Conservation (phyloP, 2,329 filamentous ascomycete species). For the Xylaria sp. region DNA sequence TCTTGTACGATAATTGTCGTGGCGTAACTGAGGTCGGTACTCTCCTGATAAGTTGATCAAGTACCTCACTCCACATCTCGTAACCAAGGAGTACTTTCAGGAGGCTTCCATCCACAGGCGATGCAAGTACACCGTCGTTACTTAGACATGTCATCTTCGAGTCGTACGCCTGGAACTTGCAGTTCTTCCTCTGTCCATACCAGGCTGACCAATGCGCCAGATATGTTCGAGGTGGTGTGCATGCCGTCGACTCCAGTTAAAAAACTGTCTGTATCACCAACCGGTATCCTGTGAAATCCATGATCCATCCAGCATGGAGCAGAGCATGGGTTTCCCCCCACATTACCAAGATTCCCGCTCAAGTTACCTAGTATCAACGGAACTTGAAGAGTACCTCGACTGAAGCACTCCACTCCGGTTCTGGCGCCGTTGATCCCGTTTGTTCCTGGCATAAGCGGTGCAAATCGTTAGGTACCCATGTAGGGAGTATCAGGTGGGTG, state of each 20-base stretch:
- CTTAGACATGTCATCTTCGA: slow-evolving; percentile 5
- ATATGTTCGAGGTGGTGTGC: slow-evolving; percentile 8
- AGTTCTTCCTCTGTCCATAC: not conserved
- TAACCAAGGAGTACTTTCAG: not conserved
- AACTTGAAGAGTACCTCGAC: slow-evolving; percentile 8
- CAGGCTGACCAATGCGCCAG: slow-evolving; percentile 7
- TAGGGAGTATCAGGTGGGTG: slow-evolving; percentile 7
- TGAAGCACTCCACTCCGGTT: slow-evolving; percentile 3
- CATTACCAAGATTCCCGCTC: not conserved
- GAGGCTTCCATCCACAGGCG: slow-evolving; percentile 9
- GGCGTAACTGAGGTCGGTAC: slow-evolving; percentile 9
- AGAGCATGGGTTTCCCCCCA: not conserved
- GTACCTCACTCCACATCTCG: not conserved
- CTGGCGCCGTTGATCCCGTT: slow-evolving; percentile 14
- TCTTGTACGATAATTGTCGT: slow-evolving; percentile 4
- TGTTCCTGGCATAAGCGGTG: slow-evolving; percentile 13
- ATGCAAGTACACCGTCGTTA: slow-evolving; percentile 6
- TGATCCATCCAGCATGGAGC: not conserved
- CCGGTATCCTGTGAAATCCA: not conserved
- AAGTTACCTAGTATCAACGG: not conserved
- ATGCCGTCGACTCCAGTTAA: not conserved
- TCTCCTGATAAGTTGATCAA: too few species aligned
- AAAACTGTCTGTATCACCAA: not conserved
- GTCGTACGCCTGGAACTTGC: not conserved
- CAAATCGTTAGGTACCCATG: slow-evolving; percentile 7